Evolutionary conservation across 768 basidiomycete species (phyloP), one percentile per base, ranked within the genome.

Genomic region (Hortiboletus campestris): DNA sequence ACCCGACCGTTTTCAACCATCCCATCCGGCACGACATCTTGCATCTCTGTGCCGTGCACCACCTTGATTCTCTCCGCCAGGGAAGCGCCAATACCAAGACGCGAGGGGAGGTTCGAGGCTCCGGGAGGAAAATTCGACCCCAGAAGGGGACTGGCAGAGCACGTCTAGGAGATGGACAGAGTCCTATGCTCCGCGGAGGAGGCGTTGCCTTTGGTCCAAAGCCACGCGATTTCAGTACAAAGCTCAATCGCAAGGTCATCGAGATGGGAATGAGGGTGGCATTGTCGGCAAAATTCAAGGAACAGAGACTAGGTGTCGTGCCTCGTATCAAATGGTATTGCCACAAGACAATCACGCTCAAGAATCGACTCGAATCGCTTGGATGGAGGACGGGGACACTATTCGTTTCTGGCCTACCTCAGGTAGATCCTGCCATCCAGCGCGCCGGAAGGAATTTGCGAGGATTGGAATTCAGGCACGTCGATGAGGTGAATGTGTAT

Each of bases 101-200:
- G 32, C 88, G 97, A 53, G 85, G 82, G 22, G 93, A 98, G 72
- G 94, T 98, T 13, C 80, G 82, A 50, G 94, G 91, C 38, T 96
- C 94, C 2, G 93, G 93, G 10, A 76, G 80, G 64, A 99, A 99
- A 75, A 83, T 98, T 55, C 84, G 88, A 38, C 86, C 80, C 7
- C 97, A 99, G 71, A 99, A 99, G 72, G 96, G 96, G 10, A 82
- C 84, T 16, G 96, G 97, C 56, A 79, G 73, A 61, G 97, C 97
- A 11, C 91, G 97, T 68, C 76, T 97, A 11, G 96, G 95, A 45
- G 93, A 94, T 63, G 84, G 78, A 2, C 90, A 92, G 63, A 89
- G 84, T 69, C 93, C 92, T 2, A 91, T 93, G 81, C 81, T 88
- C 51, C 80, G 86, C 32, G 96, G 96, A 34, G 97, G 97, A 73